A percentile compares a stretch with the other conserved stretches of the same genome.
Conservation (phyloP, 768 basidiomycete genomes). For the Agaricus subrufescens region DNA sequence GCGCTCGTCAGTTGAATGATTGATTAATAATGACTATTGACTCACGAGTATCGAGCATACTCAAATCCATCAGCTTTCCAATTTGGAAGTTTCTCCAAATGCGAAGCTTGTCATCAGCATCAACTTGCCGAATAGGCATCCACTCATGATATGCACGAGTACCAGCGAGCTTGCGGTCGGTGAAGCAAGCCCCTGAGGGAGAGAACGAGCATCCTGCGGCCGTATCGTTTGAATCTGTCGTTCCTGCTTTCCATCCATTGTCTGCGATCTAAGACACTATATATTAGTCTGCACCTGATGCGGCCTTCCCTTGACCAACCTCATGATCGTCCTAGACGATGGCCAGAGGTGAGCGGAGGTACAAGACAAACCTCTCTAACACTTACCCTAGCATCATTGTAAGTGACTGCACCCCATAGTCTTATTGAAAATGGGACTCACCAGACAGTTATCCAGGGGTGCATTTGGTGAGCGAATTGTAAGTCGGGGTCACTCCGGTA, state of each 20-base stretch:
- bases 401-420: too few species aligned
- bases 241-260: conserved; percentile 53
- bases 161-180: conserved; percentile 54
- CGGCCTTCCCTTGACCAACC: conserved; percentile 17
- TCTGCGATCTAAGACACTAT: conserved; percentile 38
- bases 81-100: conserved; percentile 65
- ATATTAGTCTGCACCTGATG: not conserved
- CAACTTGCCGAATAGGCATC: conserved; percentile 59
- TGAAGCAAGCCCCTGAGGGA: conserved; percentile 51
- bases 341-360: too few species aligned
- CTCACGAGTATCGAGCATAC: conserved; percentile 59
- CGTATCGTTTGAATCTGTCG: conserved; percentile 53
- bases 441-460: conserved; percentile 55
- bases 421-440: conserved; percentile 13
- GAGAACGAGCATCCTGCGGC: conserved; percentile 45
- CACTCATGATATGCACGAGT: conserved; percentile 58
- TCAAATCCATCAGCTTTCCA: conserved; percentile 55
- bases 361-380: too few species aligned
- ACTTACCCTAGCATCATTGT: not conserved
- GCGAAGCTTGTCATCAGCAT: conserved; percentile 46
- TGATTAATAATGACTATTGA: not conserved
- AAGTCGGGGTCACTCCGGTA: conserved; percentile 50
- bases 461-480: conserved; percentile 39
- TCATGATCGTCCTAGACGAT: conserved; percentile 44
- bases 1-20: not conserved